phyloP scores from a whole-genome alignment of 2,329 filamentous ascomycete genomes.

The Botrytis cinerea region DNA sequence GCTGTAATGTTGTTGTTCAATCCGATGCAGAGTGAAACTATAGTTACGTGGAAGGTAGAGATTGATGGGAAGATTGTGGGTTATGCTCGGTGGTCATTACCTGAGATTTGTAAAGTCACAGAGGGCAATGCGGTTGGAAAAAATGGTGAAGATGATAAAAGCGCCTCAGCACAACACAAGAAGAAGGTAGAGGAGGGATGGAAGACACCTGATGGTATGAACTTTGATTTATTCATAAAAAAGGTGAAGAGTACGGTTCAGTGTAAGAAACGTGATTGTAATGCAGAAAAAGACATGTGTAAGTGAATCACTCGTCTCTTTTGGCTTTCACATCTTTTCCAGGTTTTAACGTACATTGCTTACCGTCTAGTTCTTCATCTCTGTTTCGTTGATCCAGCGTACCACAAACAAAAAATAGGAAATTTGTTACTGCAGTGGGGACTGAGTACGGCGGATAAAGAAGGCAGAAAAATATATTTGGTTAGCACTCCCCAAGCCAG shows the following conservation, averaged over 20 bases:
- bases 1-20: background rate
- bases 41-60: background rate
- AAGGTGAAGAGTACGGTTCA: background rate
- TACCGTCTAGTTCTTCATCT: slow-evolving; percentile 26
- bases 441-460: slow-evolving; percentile 25
- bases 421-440: slow-evolving; percentile 29
- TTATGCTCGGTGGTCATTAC: background rate
- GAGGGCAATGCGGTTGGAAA: accelerated
- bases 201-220: background rate
- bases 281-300: background rate
- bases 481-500: slow-evolving; percentile 31
- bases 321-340: accelerated
- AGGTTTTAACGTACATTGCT: background rate
- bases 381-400: slow-evolving; percentile 31
- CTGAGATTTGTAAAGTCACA: background rate
- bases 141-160: background rate
- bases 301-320: background rate
- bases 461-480: slow-evolving; percentile 28
- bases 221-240: slow-evolving; percentile 10
- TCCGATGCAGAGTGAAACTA: background rate
- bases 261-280: slow-evolving; percentile 1
- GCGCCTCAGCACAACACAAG: background rate
- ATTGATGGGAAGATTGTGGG: background rate
- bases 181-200: background rate
- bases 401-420: slow-evolving; percentile 31